These are phyloP conservation scores for Ustanciosporium gigantosporum DNA, from an alignment of 1,284 basidiomycete genomes.

Conservation along the genomic window DNA sequence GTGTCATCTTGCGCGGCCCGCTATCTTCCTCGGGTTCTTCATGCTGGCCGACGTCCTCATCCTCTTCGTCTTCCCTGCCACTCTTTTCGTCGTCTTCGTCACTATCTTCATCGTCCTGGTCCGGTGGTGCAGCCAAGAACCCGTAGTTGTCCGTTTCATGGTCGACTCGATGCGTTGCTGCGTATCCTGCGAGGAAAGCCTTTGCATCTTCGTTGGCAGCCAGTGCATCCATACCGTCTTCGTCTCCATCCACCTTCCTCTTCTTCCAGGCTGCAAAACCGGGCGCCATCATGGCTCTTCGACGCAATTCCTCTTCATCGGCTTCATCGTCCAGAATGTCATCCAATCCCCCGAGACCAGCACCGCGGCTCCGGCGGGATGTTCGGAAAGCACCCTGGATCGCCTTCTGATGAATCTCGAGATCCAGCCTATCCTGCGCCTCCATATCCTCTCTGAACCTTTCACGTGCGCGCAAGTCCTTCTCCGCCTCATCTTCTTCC, in stretches of 20 bases:
- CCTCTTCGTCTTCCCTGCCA: slow-evolving; percentile 5
- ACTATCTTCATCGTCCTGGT: slow-evolving; percentile 10
- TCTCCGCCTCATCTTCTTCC: slow-evolving; percentile 50
- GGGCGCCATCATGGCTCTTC: slow-evolving; percentile 23
- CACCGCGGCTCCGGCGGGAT: slow-evolving; percentile 17
- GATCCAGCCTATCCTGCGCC: slow-evolving; percentile 42
- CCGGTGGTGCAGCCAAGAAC: slow-evolving; percentile 24
- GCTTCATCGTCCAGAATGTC: slow-evolving; percentile 55
- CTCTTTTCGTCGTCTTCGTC: slow-evolving; percentile 7
- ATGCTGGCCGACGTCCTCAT: slow-evolving; percentile 9
- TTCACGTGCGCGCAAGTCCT: slow-evolving; percentile 44
- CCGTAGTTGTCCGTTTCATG: slow-evolving; percentile 41
- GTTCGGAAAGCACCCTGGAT: slow-evolving; percentile 42
- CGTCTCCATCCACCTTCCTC: slow-evolving; percentile 41
- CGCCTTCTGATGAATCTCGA: slow-evolving; percentile 50
- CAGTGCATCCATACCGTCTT: slow-evolving; percentile 49
- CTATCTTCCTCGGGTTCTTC: slow-evolving; percentile 14
- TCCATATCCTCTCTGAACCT: slow-evolving; percentile 48
- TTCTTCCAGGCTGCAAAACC: slow-evolving; percentile 26
- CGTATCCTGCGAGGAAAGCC: slow-evolving; percentile 48
- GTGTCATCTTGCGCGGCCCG: slow-evolving; percentile 9
- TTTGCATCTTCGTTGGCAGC: slow-evolving; percentile 42
- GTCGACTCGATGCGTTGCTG: slow-evolving; percentile 32
- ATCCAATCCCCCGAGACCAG: slow-evolving; percentile 33
- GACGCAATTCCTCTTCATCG: slow-evolving; percentile 47